Percentiles rank a stretch among this genome's conserved stretches.
Evolutionary conservation across 2,329 filamentous ascomycete genomes (phyloP).

Genomic region (Beauveria pseudobassiana): DNA sequence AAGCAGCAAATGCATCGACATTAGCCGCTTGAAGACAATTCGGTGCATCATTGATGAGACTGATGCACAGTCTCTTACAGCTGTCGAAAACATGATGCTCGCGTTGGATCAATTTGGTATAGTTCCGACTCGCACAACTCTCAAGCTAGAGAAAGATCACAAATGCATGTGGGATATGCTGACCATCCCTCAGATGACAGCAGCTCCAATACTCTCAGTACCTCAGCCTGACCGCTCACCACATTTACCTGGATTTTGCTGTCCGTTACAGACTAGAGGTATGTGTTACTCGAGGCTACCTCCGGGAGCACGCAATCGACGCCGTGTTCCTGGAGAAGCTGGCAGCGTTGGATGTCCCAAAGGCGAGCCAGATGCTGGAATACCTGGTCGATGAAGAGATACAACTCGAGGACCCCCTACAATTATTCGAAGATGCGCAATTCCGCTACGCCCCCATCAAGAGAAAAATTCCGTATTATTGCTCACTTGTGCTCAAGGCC

Average conservation of each 20-base stretch:
- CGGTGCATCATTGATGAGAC: conserved; percentile 33
- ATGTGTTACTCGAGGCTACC: conserved; percentile 70
- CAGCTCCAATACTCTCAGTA: conserved; percentile 21
- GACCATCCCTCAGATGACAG: conserved; percentile 16
- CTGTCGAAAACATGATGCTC: conserved; percentile 36
- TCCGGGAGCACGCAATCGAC: conserved; percentile 70
- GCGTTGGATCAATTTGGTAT: conserved; percentile 48
- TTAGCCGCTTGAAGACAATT: conserved; percentile 52
- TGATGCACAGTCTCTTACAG: conserved; percentile 18
- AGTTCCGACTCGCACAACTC: background rate
- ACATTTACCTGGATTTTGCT: conserved; percentile 52
- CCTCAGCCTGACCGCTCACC: conserved; percentile 16
- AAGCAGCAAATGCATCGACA: conserved; percentile 34
- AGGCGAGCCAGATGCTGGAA: conserved; percentile 63
- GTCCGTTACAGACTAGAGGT: conserved; percentile 89
- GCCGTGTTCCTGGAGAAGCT: conserved; percentile 60
- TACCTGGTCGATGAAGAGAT: conserved; percentile 60
- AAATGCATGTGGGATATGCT: conserved; percentile 25
- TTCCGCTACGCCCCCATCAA: background rate
- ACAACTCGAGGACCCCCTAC: conserved; percentile 51
- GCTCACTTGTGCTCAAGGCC: conserved; percentile 66
- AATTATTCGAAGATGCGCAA: background rate
- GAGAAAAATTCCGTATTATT: conserved; percentile 52
- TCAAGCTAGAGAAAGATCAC: conserved; percentile 19
- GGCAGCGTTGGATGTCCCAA: conserved; percentile 30